Percentiles rank a stretch among this genome's conserved stretches.
phyloP scores from a whole-genome alignment of 2,329 filamentous ascomycete genomes.

The Colletotrichum sp. region DNA sequence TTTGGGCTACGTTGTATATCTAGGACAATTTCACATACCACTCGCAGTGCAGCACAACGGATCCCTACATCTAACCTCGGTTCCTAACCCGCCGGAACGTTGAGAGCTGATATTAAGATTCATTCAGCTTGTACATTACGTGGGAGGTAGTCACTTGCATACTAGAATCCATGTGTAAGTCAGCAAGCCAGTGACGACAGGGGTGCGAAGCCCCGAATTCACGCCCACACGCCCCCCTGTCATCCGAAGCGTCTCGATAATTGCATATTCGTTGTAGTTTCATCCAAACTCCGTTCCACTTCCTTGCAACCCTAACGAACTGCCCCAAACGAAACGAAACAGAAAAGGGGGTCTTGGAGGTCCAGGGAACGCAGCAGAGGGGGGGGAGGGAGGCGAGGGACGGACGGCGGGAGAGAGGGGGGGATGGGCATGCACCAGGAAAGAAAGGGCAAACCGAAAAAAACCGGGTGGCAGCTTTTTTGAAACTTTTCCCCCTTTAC shows the following conservation, averaged over 20 bases:
- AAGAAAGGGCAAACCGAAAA: background rate
- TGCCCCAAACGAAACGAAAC: slow-evolving; percentile 19
- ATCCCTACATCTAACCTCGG: background rate
- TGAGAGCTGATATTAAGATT: background rate
- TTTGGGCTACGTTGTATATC: background rate
- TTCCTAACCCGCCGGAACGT: background rate
- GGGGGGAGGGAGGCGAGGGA: background rate
- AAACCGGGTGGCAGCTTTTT: background rate
- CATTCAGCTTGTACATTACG: background rate
- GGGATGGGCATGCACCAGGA: background rate
- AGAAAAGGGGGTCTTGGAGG: background rate
- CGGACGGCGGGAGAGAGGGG: background rate
- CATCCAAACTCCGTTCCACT: background rate
- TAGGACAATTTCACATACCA: background rate
- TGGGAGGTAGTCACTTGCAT: background rate
- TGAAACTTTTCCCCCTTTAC: background rate
- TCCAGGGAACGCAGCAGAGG: background rate
- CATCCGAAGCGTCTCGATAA: background rate
- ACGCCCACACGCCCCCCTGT: background rate
- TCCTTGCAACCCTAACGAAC: slow-evolving; percentile 19
- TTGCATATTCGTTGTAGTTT: slow-evolving; percentile 3
- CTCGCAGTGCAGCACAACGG: background rate
- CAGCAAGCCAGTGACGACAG: background rate
- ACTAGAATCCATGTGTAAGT: background rate
- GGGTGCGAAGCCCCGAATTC: background rate